Evolutionary conservation across 768 basidiomycete species (phyloP).

Genomic region (Chalciporus piperatus): DNA sequence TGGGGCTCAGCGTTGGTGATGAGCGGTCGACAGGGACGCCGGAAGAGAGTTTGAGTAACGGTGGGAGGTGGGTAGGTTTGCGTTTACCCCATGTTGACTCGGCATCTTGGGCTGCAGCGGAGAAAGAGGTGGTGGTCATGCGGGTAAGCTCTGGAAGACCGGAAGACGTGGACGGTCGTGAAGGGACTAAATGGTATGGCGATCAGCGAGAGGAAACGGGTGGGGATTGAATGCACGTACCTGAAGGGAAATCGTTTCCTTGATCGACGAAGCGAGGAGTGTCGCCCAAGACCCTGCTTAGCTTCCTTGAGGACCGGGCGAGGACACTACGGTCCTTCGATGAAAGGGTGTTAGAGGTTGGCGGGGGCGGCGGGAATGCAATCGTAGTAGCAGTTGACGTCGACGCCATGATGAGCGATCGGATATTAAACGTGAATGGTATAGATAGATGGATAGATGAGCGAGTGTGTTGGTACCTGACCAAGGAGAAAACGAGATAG

Average conservation of each 20-base stretch:
- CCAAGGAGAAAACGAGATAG: constrained; percentile 7
- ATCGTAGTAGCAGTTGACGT: neutral
- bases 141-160: constrained; percentile 2
- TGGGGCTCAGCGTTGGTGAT: neutral
- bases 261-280: constrained; percentile 57
- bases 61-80: constrained; percentile 28
- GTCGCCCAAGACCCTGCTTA: constrained; percentile 55
- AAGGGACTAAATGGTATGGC: neutral
- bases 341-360: constrained; percentile 56
- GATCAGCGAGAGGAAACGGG: neutral
- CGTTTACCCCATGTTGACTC: constrained; percentile 24
- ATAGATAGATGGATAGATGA: neutral
- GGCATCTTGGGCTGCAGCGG: constrained; percentile 16
- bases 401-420: constrained; percentile 1
- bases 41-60: constrained; percentile 19
- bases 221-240: too few species aligned
- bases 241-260: neutral
- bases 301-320: constrained; percentile 55
- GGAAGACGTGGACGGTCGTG: constrained; percentile 1
- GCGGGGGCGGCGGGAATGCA: constrained; percentile 44
- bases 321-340: constrained; percentile 52
- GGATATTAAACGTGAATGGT: constrained; percentile 9
- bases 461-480: constrained; percentile 27
- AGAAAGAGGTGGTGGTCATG: constrained; percentile 1
- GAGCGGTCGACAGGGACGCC: constrained; percentile 5